Evolutionary conservation across 148 eudicot genomes (phyloP).

Genomic region (Salicornia ramosissima): DNA sequence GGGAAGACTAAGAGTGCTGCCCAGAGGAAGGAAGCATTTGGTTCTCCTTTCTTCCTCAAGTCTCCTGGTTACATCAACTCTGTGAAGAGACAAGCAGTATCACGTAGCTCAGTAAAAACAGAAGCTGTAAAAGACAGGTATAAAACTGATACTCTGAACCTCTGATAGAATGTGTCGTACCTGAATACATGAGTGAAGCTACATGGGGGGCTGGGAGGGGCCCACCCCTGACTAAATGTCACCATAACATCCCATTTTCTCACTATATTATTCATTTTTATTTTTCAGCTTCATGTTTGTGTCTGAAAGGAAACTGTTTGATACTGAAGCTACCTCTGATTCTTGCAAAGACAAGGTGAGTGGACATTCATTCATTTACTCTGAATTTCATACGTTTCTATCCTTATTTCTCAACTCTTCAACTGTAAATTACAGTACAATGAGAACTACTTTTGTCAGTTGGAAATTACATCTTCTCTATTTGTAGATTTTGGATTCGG

Average conservation of each 20-base stretch:
- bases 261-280: background rate
- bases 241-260: background rate
- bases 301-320: slow-evolving; percentile 45
- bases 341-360: slow-evolving; percentile 26
- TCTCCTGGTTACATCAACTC: slow-evolving; percentile 51
- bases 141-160: background rate
- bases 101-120: slow-evolving; percentile 34
- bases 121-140: slow-evolving; percentile 48
- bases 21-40: slow-evolving; percentile 37
- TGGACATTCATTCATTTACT: background rate
- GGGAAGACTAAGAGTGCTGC: slow-evolving; percentile 61
- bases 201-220: too few relatives aligned
- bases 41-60: slow-evolving; percentile 39
- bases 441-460: background rate
- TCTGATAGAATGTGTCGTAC: too few relatives aligned
- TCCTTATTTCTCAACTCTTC: background rate
- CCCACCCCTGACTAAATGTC: too few relatives aligned
- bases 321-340: slow-evolving; percentile 27
- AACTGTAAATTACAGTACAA: background rate
- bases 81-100: slow-evolving; percentile 33
- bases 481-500: slow-evolving; percentile 17
- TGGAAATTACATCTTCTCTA: background rate
- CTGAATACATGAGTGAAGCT: too few relatives aligned
- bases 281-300: slow-evolving; percentile 29
- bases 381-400: background rate